Conservation (phyloP, 305 asterid species). For the Fraxinus sp. region DNA sequence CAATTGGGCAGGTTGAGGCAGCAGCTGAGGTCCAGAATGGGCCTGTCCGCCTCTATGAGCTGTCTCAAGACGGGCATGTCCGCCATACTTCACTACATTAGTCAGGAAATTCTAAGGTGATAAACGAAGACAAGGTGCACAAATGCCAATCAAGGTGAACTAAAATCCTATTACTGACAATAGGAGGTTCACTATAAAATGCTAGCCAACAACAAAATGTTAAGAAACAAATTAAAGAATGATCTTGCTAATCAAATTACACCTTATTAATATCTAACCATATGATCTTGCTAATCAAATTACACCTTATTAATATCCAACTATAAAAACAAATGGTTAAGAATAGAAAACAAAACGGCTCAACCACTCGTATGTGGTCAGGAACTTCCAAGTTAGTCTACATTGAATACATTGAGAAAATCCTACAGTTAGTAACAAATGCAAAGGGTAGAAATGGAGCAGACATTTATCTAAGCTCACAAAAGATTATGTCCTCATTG, state of each 20-base stretch:
- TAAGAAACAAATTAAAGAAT: slow-evolving; percentile 25
- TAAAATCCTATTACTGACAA: background rate
- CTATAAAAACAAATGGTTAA: slow-evolving; percentile 20
- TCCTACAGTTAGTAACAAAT: slow-evolving; percentile 34
- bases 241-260: slow-evolving; percentile 32
- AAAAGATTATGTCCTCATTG: slow-evolving; percentile 10
- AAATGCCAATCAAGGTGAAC: background rate
- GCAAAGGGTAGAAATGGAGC: slow-evolving; percentile 30
- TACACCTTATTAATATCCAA: slow-evolving; percentile 31
- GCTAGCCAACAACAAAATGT: background rate
- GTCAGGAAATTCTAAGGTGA: background rate
- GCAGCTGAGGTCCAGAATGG: background rate
- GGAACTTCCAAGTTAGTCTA: slow-evolving; percentile 27
- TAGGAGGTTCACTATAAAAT: background rate
- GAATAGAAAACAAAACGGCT: slow-evolving; percentile 38
- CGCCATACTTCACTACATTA: background rate
- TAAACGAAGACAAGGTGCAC: background rate
- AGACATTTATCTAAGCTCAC: slow-evolving; percentile 24
- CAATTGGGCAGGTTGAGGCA: background rate
- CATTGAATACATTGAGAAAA: slow-evolving; percentile 28
- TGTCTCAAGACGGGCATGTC: background rate
- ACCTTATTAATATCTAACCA: slow-evolving; percentile 26
- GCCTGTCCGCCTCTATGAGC: background rate
- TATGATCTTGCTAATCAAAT: slow-evolving; percentile 35
- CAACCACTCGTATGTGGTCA: slow-evolving; percentile 40